Conservation (phyloP, 352 stramenopile species). For the Pythium aristosporum region DNA sequence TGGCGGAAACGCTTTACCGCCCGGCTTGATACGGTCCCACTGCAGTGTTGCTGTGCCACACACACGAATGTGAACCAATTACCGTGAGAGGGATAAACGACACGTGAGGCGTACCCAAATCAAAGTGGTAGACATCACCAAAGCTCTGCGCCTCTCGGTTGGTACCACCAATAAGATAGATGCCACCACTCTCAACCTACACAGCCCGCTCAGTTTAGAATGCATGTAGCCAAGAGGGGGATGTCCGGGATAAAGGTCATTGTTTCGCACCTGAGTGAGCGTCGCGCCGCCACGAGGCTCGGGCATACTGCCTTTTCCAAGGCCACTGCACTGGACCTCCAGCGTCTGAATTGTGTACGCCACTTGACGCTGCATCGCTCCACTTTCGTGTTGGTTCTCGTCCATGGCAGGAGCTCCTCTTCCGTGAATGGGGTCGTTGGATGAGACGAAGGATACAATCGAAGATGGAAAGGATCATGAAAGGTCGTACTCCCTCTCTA, state of each 20-base stretch:
- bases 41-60: background rate
- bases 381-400: conserved; percentile 1
- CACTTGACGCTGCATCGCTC: background rate
- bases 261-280: conserved; percentile 43
- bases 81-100: too few relatives aligned
- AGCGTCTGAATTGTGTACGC: background rate
- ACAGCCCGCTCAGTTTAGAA: background rate
- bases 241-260: background rate
- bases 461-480: background rate
- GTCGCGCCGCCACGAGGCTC: conserved; percentile 44
- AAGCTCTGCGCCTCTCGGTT: conserved; percentile 56
- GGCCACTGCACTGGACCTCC: background rate
- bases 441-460: background rate
- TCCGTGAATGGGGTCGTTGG: too few relatives aligned
- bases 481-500: background rate
- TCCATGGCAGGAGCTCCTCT: background rate
- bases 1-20: conserved; percentile 27
- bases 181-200: conserved; percentile 25
- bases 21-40: background rate
- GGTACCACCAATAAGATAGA: conserved; percentile 68
- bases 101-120: conserved; percentile 37
- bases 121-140: conserved; percentile 50
- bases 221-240: too few relatives aligned
- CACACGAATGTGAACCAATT: background rate
- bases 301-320: conserved; percentile 10